Percentiles rank a stretch among this genome's conserved stretches.
These are phyloP conservation scores for Aspergillus bridgeri DNA, from an alignment of 495 filamentous ascomycete genomes.

Conservation along the genomic window DNA sequence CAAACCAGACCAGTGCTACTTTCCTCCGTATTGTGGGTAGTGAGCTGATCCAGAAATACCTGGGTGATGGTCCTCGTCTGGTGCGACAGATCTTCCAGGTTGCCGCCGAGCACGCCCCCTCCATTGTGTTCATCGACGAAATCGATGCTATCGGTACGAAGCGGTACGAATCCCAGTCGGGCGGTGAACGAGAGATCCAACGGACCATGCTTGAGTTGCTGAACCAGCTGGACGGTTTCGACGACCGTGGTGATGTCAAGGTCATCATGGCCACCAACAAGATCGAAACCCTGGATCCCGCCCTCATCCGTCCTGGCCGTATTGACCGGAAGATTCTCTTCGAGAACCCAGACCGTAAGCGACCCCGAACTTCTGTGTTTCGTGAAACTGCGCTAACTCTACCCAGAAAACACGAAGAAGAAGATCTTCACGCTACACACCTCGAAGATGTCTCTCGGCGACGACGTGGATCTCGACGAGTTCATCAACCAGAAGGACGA, in stretches of 20 bases:
- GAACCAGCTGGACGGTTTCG: constrained; percentile 98
- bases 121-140: constrained; percentile 99
- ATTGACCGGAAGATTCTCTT: constrained; percentile 99
- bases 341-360: constrained; percentile 91
- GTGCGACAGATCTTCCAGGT: constrained; percentile 98
- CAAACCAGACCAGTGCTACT: constrained; percentile 96
- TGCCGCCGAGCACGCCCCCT: constrained; percentile 91
- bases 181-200: constrained; percentile 96
- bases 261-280: constrained; percentile 99
- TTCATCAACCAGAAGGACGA: constrained; percentile 99
- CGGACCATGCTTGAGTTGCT: constrained; percentile 98
- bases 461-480: constrained; percentile 95
- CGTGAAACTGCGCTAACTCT: constrained; percentile 27
- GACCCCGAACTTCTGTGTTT: neutral
- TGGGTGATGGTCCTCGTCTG: constrained; percentile 91
- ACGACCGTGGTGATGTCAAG: constrained; percentile 98
- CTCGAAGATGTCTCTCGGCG: constrained; percentile 94
- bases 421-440: constrained; percentile 99
- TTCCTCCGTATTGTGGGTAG: constrained; percentile 98
- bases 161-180: constrained; percentile 95
- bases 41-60: constrained; percentile 98
- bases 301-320: constrained; percentile 93
- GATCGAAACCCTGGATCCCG: constrained; percentile 96
- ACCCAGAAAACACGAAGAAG: constrained; percentile 89
- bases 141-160: constrained; percentile 99